These are phyloP conservation scores for Phytopythium sindhum DNA, from an alignment of 352 stramenopile genomes.

Conservation along the genomic window DNA sequence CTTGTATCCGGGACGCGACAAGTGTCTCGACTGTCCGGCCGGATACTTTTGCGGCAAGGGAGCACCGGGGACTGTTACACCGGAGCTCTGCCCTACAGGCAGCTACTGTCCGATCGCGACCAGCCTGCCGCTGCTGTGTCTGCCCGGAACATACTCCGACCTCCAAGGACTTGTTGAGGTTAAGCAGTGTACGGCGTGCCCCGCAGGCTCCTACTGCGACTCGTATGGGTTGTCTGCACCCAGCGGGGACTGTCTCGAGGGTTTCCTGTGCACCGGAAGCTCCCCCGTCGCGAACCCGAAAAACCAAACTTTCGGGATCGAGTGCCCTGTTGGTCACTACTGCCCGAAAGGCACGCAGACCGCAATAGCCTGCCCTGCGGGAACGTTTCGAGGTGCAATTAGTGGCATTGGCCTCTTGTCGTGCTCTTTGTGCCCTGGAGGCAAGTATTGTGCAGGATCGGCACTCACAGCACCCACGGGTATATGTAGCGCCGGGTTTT, in stretches of 20 bases:
- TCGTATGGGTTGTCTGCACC: conserved; percentile 55
- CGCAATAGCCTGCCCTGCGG: conserved; percentile 52
- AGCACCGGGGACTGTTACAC: conserved; percentile 39
- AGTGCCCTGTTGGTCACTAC: conserved; percentile 70
- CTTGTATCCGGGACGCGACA: conserved; percentile 38
- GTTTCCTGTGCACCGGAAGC: conserved; percentile 52
- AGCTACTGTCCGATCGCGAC: conserved; percentile 68
- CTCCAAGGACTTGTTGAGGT: conserved; percentile 56
- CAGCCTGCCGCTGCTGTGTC: conserved; percentile 55
- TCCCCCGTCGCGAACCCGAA: conserved; percentile 63
- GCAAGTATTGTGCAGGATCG: conserved; percentile 44
- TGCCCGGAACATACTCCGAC: conserved; percentile 52
- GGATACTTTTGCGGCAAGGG: conserved; percentile 64
- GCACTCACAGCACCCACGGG: conserved; percentile 45
- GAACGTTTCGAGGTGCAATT: conserved; percentile 44
- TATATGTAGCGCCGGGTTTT: conserved; percentile 78
- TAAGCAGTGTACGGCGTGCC: conserved; percentile 78
- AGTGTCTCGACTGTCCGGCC: conserved; percentile 62
- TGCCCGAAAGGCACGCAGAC: conserved; percentile 60
- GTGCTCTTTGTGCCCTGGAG: conserved; percentile 67
- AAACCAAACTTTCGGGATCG: conserved; percentile 37
- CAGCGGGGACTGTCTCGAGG: conserved; percentile 58
- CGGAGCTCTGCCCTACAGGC: conserved; percentile 49
- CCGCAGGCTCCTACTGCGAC: conserved; percentile 86
- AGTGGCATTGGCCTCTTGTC: conserved; percentile 53